These are phyloP conservation scores for Nicotiana sylvestris DNA, from an alignment of 257 asterid genomes.

Conservation along the genomic window DNA sequence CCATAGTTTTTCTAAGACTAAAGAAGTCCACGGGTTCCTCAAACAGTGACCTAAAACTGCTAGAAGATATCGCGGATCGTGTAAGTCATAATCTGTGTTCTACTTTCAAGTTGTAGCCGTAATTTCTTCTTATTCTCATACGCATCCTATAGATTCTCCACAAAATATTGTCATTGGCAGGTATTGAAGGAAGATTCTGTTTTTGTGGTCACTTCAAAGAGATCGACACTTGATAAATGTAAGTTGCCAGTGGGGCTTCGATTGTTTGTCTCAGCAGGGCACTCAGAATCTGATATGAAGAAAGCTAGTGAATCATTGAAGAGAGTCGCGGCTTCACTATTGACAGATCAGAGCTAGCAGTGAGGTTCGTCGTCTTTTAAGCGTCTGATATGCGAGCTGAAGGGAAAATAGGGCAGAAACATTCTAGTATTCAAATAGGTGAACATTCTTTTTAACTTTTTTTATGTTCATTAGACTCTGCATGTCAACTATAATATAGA, in stretches of 20 bases:
- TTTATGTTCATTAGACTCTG: not conserved
- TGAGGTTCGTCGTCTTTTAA: not conserved
- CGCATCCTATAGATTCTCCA: not conserved
- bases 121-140: not conserved
- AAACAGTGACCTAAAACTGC: slow-evolving; percentile 64
- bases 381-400: not conserved
- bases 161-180: slow-evolving; percentile 35
- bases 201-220: slow-evolving; percentile 60
- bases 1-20: slow-evolving; percentile 58
- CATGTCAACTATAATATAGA: not conserved
- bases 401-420: not conserved
- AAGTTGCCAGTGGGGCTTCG: slow-evolving; percentile 72
- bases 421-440: not conserved
- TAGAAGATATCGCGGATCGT: slow-evolving; percentile 54
- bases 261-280: slow-evolving; percentile 69
- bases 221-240: slow-evolving; percentile 83
- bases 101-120: not conserved
- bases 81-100: slow-evolving; percentile 30
- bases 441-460: no score
- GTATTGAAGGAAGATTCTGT: slow-evolving; percentile 62
- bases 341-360: slow-evolving; percentile 32
- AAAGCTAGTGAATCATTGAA: slow-evolving; percentile 66
- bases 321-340: slow-evolving; percentile 36
- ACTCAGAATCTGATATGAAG: slow-evolving; percentile 60
- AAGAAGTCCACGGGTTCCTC: slow-evolving; percentile 59